Conservation (phyloP, 768 basidiomycete species). For the Thelephora ganbajun region DNA sequence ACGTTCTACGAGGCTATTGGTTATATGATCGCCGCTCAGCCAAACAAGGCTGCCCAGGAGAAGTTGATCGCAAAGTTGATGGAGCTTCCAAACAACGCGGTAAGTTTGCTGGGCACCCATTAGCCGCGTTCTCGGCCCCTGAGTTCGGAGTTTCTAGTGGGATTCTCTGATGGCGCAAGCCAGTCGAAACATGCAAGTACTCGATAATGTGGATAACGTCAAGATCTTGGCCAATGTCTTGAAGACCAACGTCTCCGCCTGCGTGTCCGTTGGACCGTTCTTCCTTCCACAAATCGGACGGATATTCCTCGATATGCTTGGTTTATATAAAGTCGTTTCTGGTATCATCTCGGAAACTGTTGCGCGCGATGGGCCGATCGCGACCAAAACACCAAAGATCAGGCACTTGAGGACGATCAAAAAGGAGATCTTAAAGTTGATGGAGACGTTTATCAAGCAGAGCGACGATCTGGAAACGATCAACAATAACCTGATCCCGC, state of each 20-base stretch:
- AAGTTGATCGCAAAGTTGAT: constrained; percentile 84
- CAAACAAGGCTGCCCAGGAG: constrained; percentile 90
- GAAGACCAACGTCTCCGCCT: constrained; percentile 94
- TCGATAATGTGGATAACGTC: constrained; percentile 78
- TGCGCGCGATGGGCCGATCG: constrained; percentile 55
- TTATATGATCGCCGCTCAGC: constrained; percentile 95
- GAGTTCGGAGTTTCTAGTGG: constrained; percentile 41
- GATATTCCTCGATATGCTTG: constrained; percentile 91
- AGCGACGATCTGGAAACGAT: constrained; percentile 89
- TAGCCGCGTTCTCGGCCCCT: background rate
- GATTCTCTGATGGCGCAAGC: constrained; percentile 90
- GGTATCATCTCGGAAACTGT: constrained; percentile 86
- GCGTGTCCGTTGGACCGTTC: constrained; percentile 87
- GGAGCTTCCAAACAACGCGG: constrained; percentile 88
- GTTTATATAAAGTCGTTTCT: constrained; percentile 88
- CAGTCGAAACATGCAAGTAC: constrained; percentile 73
- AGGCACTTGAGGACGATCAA: constrained; percentile 86
- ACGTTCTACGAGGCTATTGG: constrained; percentile 96
- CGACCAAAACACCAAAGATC: constrained; percentile 90
- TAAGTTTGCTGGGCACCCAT: constrained; percentile 6
- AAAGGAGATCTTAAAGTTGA: constrained; percentile 88
- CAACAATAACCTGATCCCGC: constrained; percentile 79
- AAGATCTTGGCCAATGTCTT: constrained; percentile 89
- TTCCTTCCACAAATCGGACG: constrained; percentile 87
- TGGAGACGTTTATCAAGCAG: constrained; percentile 92